Evolutionary conservation across 768 basidiomycete species (phyloP).

Genomic region (Pleurotus sapidus): DNA sequence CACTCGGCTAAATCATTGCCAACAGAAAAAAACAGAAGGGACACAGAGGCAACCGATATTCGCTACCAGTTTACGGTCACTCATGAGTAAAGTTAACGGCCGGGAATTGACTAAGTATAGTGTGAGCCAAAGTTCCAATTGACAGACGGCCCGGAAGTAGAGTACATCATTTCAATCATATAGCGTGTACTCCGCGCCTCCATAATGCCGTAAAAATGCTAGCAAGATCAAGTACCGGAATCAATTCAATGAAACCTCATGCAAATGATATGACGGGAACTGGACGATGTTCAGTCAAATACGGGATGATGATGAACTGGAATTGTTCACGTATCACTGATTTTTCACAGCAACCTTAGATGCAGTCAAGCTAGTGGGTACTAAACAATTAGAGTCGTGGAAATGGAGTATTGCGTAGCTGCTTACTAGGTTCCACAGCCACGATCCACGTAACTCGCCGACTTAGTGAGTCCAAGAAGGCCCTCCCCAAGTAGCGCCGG

Average conservation of each 20-base stretch:
- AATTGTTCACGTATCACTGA: too few relatives aligned
- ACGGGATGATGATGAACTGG: too few relatives aligned
- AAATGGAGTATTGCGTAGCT: too few relatives aligned
- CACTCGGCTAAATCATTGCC: constrained; percentile 4
- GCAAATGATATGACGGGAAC: too few relatives aligned
- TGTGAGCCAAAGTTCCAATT: constrained; percentile 2
- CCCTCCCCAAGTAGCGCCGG: constrained; percentile 47
- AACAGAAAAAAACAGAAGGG: constrained; percentile 6
- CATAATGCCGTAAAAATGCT: constrained; percentile 6
- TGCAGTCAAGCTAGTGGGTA: too few relatives aligned
- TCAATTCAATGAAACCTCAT: neutral
- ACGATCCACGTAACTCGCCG: too few relatives aligned
- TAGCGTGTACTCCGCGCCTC: constrained; percentile 8
- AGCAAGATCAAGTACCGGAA: constrained; percentile 4
- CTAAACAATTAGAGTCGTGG: too few relatives aligned
- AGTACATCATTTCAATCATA: constrained; percentile 1
- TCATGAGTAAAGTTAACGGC: neutral
- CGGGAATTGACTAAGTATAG: constrained; percentile 1
- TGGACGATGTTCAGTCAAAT: too few relatives aligned
- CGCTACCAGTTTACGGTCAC: neutral
- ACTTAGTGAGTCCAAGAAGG: constrained; percentile 22
- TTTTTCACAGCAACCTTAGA: too few relatives aligned
- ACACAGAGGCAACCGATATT: neutral
- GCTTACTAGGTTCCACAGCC: too few relatives aligned
- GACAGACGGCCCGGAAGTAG: constrained; percentile 9